Base-by-base conservation (phyloP, 768 basidiomycete species). In the Sporobolomyces pararoseus region DNA sequence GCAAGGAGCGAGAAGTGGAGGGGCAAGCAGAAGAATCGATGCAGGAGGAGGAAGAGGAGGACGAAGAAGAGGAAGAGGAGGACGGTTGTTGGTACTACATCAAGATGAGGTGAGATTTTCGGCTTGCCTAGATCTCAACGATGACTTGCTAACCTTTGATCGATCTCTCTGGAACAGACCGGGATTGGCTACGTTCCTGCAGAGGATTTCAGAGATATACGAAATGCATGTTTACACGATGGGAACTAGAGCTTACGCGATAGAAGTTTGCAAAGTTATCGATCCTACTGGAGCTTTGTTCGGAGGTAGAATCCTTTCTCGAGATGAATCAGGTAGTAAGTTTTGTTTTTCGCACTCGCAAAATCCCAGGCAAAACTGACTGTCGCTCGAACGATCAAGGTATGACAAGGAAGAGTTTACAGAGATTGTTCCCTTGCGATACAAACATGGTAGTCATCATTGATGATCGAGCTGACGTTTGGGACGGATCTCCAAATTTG, bases 221-320 rank as follows among this genome's bases (percentile, higher is more conserved):
- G 94, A 98, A 81, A 92, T 98, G 92, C 96, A 98, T 79, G 94
- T 99, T 54, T 99, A 99, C 80, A 99, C 95, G 29, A 98, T 98
- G 94, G 96, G 96, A 63, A 97, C 95, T 31, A 87, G 96, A 52
- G 88, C 91, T 52, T 99, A 98, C 80, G 96, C 96, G 44, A 90
- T 93, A 79, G 86, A 92, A 79, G 95, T 98, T 25, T 96, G 93
- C 79, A 85, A 88, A 54, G 88, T 91, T 32, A 91, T 99, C 77
- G 96, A 99, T 82, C 91, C 95, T 19, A 86, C 88, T 59, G 86
- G 87, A 7, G 87, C 83, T 79, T 82, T 89, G 73, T 99, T 99
- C 76, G 89, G 90, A 55, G 88, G 88, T 46, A 85, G 96, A 61
- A 84, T 99, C 49, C 80, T 99, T 52, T 93, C 89, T 79, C 84